Base-by-base conservation (phyloP, 1,284 basidiomycete genomes). In the Schizophyllum commune region DNA sequence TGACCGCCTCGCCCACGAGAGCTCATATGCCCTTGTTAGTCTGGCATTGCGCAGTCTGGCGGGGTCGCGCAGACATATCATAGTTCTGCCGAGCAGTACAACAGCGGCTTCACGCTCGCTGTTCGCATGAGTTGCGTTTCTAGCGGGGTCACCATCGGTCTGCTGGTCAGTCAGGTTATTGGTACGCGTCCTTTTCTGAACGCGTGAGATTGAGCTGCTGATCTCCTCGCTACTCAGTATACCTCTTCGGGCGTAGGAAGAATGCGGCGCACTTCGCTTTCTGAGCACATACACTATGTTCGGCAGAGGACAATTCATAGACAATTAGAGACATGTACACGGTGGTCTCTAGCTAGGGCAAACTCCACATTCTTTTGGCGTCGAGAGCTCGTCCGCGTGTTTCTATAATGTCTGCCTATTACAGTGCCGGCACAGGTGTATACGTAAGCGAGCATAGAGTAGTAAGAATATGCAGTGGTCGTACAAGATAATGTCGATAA, bases 21-120 rank as follows among this genome's bases (percentile, higher is more conserved):
- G 55, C n/a, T 54, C 53, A 52, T 33, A 60, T 27, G 55, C 39
- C 53, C 47, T 62, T 61, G 20, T 5, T 65, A 90, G 87, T 93
- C 91, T 63, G 91, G 91, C 64, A 90, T 96, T 62, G 88, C 91
- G 52, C 88, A 91, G 70, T 89, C 88, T 52, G 93, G 93, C 58
- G 91, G 91, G 58, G 78, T 94, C 33, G 86, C 89, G 17, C 85
- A 88, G 70, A 83, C 79, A 15, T 89, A 84, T 68, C 79, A 79
- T 58, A 85, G 75, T 55, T 83, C 84, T 2, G 80, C 82, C 11
- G 83, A 85, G 63, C 85, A 89, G 68, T 89, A 89, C 68, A 84
- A 83, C 7, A 82, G 78, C 64, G 84, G 85, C 19, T 86, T 89
- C 68, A 81, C 83, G 55, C 75, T 91, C 20, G 88, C 86, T 51